phyloP scores from a whole-genome alignment of 2,329 filamentous ascomycete species.

The Phaeosphaeria sp. region DNA sequence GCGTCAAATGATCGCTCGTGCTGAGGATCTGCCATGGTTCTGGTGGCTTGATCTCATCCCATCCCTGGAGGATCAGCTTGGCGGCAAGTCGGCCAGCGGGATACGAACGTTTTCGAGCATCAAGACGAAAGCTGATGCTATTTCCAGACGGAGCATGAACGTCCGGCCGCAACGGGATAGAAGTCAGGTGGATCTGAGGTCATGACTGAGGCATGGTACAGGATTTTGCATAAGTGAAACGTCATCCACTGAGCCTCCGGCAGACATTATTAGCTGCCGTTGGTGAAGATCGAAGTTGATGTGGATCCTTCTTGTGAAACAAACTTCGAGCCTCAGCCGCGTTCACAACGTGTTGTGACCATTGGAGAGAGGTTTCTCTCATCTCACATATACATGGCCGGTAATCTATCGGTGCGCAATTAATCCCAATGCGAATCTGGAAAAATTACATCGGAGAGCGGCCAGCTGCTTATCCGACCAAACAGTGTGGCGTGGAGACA shows the following conservation, averaged over 20 bases:
- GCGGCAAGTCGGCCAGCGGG: conserved; percentile 36
- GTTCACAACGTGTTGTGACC: not conserved
- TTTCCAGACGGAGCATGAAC: conserved; percentile 35
- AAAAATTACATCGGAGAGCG: not conserved
- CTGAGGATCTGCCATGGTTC: conserved; percentile 27
- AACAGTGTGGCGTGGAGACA: not conserved
- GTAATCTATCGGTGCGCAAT: not conserved
- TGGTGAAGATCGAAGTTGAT: conserved; percentile 1
- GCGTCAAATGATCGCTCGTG: conserved; percentile 35
- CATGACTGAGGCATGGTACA: conserved; percentile 18
- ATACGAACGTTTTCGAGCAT: conserved; percentile 31
- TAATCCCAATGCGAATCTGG: not conserved
- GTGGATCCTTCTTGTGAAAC: not conserved
- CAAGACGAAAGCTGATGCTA: conserved; percentile 36
- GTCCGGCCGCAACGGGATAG: conserved; percentile 21
- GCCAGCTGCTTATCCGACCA: not conserved
- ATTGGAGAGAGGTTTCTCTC: not conserved
- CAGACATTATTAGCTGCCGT: conserved; percentile 14
- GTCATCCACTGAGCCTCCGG: conserved; percentile 9
- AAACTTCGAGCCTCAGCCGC: not conserved
- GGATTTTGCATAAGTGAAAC: conserved; percentile 28
- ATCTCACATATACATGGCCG: not conserved
- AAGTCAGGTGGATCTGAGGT: conserved; percentile 13
- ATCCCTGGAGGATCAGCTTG: conserved; percentile 27
- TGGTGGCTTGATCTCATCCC: conserved; percentile 15